Evolutionary conservation across 257 asterid species (phyloP), one percentile per base, ranked within the genome.

Genomic region (Solanum rostratum): DNA sequence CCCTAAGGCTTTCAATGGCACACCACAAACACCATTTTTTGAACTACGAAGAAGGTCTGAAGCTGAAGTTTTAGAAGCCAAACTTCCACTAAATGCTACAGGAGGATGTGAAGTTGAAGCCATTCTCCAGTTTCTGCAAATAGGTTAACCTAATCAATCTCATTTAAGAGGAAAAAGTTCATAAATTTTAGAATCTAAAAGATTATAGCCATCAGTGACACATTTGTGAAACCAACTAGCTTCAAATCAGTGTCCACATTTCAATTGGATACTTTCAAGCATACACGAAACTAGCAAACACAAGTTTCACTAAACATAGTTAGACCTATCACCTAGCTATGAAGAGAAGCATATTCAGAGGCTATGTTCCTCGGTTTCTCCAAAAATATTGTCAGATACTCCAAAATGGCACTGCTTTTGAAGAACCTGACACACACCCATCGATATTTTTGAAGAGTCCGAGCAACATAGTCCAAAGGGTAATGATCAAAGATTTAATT

Each of bases 11-110:
- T 89, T 92, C 82, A 96, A 87, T 59, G 98, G 98, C 55, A 93
- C 89, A 53, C 95, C 97, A 81, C 78, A 90, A 66, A 92, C 85
- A 74, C 93, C 94, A 83, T 89, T 91, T 80, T 89, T 87, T 57
- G 95, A 92, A 88, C 98, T 93, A 82, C 89, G 91, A 57, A 94
- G 91, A 89, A 95, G 90, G 89, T 96, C 98, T 12, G 96, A 94
- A 29, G 92, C 95, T 59, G 92, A 83, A 83, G 94, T 80, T 73
- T 88, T 91, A 29, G 93, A 88, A 84, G 89, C 90, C 87, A 94
- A 90, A 87, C 90, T 90, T 66, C 93, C 92, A 82, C 89, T 30
- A 84, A 92, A 91, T 7, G 94, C 53, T 79, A 88, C 85, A 13
- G 95, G 91, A 86, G 98, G 86, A 71, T 91, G 97, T 57, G 91